Percentiles rank a stretch among this genome's conserved stretches.
These are phyloP conservation scores for Benincasa hispida DNA, from an alignment of 306 rosid species.

Conservation along the genomic window DNA sequence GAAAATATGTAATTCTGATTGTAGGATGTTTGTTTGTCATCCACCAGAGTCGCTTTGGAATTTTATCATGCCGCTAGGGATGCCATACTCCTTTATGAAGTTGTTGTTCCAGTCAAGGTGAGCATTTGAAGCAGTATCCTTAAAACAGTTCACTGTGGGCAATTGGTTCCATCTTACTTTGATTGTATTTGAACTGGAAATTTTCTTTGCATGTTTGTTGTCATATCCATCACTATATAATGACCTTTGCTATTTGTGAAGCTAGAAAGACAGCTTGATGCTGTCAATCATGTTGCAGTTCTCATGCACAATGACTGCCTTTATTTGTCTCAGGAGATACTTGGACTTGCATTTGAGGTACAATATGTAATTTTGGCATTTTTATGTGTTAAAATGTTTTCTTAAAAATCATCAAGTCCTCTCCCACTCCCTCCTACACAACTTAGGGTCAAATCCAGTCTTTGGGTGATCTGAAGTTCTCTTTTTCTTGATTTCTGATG, in stretches of 20 bases:
- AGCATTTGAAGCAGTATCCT: constrained; percentile 14
- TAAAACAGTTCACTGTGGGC: background rate
- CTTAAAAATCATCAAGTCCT: background rate
- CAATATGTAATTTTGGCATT: background rate
- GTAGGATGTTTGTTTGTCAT: constrained; percentile 86
- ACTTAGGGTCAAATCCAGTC: background rate
- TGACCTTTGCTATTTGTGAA: constrained; percentile 49
- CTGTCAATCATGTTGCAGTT: constrained; percentile 76
- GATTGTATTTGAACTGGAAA: background rate
- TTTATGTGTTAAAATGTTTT: background rate
- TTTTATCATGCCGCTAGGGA: constrained; percentile 86
- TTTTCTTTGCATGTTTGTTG: background rate
- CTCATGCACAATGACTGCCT: constrained; percentile 94
- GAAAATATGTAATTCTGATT: constrained; percentile 10
- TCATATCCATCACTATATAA: constrained; percentile 11
- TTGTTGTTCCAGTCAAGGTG: constrained; percentile 90
- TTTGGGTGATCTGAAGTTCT: background rate
- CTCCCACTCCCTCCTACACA: background rate
- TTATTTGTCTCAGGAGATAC: constrained; percentile 76
- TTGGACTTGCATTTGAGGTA: constrained; percentile 95
- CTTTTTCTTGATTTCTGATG: background rate
- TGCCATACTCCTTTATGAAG: constrained; percentile 86
- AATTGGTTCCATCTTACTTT: background rate
- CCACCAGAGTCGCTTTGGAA: constrained; percentile 83
- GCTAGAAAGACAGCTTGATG: constrained; percentile 92